phyloP scores from a whole-genome alignment of 108 stramenopile species.

The Cylindrotheca closterium region DNA sequence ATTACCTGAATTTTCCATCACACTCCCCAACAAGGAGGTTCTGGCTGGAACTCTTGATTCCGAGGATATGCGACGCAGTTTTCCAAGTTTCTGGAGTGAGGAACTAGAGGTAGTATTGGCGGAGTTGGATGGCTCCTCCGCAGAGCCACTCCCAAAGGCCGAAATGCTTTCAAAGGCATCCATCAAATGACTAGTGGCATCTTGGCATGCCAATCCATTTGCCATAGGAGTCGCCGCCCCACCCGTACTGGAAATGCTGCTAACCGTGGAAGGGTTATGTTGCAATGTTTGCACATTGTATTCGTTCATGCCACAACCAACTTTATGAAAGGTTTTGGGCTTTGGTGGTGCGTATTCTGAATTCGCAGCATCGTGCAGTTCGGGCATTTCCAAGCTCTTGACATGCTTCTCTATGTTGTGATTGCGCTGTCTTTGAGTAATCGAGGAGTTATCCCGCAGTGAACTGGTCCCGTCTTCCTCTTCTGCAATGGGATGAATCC shows the following conservation, averaged over 20 bases:
- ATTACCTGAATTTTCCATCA: no score
- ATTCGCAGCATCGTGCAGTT: background rate
- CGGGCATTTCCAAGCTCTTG: slow-evolving; percentile 1
- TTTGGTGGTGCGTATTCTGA: background rate
- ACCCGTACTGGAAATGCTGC: background rate
- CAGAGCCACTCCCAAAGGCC: no score
- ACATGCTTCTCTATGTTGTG: background rate
- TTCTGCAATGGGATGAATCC: background rate
- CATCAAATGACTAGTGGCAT: background rate
- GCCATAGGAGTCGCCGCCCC: background rate
- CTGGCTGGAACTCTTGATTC: no score
- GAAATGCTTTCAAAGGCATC: background rate
- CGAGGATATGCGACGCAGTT: no score
- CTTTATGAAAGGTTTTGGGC: slow-evolving; percentile 22
- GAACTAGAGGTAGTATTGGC: no score
- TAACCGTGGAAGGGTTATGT: background rate
- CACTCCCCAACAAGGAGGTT: no score
- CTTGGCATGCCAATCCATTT: background rate
- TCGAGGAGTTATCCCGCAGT: background rate
- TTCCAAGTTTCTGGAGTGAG: no score
- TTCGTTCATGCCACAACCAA: slow-evolving; percentile 28
- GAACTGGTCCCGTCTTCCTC: background rate
- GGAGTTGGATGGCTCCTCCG: no score
- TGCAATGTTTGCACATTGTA: slow-evolving; percentile 21
- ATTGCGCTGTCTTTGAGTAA: background rate